These are phyloP conservation scores for Thraustochytrium sp. DNA, from an alignment of 352 stramenopile species.

Conservation along the genomic window DNA sequence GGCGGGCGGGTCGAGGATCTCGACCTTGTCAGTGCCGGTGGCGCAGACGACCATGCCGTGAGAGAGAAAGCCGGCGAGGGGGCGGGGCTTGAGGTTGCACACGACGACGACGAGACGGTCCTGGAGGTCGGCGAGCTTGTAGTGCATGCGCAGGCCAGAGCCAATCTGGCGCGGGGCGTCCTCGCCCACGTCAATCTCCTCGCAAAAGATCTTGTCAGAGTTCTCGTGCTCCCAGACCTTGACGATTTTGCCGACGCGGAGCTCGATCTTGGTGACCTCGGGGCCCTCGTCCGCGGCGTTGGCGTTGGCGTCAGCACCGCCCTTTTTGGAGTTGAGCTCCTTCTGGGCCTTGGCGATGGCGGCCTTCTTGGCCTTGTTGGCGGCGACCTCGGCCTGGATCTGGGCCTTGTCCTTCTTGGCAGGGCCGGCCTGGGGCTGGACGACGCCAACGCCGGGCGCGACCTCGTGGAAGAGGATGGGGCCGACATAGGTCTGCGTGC, in stretches of 20 bases:
- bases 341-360: constrained; percentile 49
- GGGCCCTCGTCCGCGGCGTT: constrained; percentile 53
- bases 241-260: constrained; percentile 72
- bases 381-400: constrained; percentile 15
- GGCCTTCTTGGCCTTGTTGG: constrained; percentile 51
- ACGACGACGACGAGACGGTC: constrained; percentile 88
- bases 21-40: constrained; percentile 73
- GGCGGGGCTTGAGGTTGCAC: constrained; percentile 95
- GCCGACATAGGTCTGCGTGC: constrained; percentile 79
- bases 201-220: constrained; percentile 91
- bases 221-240: constrained; percentile 74
- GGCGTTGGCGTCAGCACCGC: neutral
- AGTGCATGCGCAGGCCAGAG: constrained; percentile 87
- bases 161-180: constrained; percentile 86
- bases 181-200: constrained; percentile 97
- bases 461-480: constrained; percentile 91
- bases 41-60: constrained; percentile 95
- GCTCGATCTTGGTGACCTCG: constrained; percentile 72
- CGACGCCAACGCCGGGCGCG: constrained; percentile 24
- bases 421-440: constrained; percentile 34
- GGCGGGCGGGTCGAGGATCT: constrained; percentile 85
- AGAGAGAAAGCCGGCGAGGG: constrained; percentile 92
- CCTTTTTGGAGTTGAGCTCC: constrained; percentile 38
- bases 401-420: constrained; percentile 58
- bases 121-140: constrained; percentile 89